Base-by-base conservation (phyloP, 73 alveolate genomes). In the Paramecium primaurelia region DNA sequence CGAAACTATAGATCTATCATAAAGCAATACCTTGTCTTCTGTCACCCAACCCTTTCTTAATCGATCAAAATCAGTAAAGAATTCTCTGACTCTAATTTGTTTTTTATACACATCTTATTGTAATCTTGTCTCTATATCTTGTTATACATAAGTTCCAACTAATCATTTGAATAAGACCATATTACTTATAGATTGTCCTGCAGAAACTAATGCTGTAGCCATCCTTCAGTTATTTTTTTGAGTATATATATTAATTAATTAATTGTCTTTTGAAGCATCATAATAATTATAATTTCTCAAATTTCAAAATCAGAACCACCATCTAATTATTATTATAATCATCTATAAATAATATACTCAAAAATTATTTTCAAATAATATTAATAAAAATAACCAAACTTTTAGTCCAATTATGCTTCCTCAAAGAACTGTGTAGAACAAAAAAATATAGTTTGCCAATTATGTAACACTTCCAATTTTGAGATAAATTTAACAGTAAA, bases 21-120 rank as follows among this genome's bases (percentile, higher is more conserved):
- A 26, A 16, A 6, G 10, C 36, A 64, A 10, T 87, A 87, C 93
- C 93, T 89, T 89, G 49, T 89, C 98, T 69, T 97, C 99, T 60
- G 97, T 94, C 47, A 97, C 98, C 40, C 92, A 88, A n/a, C 99
- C 99, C 93, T 97, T 97, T 87, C 99, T 92, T 25, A 97, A 96
- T 84, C 98, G 90, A 92, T 97, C 99, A 71, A 97, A 97, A 92
- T 97, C 99, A 47, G 49, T 60, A 93, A 97, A 97, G 93, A 97
- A 97, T 89, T 96, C 98, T 73, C 96, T 93, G 49, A 97, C 93
- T 83, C 99, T 88, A 36, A 97, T 93, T 64, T 98, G 88, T 86
- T 94, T 95, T 87, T 96, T 95, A 64, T 93, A 94, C 12, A 96
- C 98, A 59, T 92, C 96, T 30, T 96, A 90, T 87, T 95, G 90